Base-by-base conservation (phyloP, 192 early-diverging fungal genomes). In the Pilobolus umbonatus region DNA sequence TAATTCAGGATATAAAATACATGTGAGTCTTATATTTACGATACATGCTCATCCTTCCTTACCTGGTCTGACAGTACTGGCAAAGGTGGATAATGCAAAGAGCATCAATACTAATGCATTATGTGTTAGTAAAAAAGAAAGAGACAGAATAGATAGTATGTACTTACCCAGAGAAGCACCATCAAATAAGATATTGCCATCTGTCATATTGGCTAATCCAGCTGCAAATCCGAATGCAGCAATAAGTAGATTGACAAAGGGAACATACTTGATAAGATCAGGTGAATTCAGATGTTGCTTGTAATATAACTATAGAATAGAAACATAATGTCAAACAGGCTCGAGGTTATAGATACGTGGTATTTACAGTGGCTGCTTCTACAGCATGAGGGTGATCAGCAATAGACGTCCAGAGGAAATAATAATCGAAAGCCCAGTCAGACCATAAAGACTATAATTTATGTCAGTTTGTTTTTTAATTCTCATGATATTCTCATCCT, bases 371-470 rank as follows among this genome's bases (percentile, higher is more conserved):
- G 19, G 60, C 67, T 32, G 53, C 38, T 5, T 44, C 25, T 17
- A 68, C 49, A 43, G 59, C 67, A 45, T 62, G 51, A 39, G 60
- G 67, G 29, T 60, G 57, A 1, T 50, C 61, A 45, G 40, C 38
- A n/a, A 56, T 55, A 19, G 57, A 35, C 9, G 67, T 55, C 65
- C 60, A 61, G 17, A 61, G 42, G 34, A 68, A 44, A 11, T 57
- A 61, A 29, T 68, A 61, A 32, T 68, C 67, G 29, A 62, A 68
- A 0, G 60, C 55, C 67, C 67, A 68, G 45, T 68, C 61, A 25
- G 67, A 45, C 67, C 67, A 68, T 12, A 54, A 56, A 22, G 58
- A 38, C 65, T 67, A 62, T 30, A 29, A 22, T 25, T 22, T 25
- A 5, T 28, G 10, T 35, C 11, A 35, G 34, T 35, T 35, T 35